Percentiles rank a stretch among this genome's conserved stretches.
Conservation (phyloP, 2,329 filamentous ascomycete genomes). For the Hortaea werneckii region DNA sequence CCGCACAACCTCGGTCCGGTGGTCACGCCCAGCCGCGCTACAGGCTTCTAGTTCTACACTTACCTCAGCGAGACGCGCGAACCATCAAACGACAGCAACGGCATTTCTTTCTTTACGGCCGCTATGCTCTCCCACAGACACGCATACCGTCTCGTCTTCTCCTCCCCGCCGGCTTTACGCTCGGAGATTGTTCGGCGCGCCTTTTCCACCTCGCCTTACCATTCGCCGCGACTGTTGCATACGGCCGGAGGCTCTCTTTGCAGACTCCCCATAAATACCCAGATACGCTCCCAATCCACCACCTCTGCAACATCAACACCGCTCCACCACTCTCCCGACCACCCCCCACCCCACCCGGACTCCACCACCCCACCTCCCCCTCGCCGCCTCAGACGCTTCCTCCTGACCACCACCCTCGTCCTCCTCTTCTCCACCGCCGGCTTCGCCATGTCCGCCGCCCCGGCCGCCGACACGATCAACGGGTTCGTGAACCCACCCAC, state of each 20-base stretch:
- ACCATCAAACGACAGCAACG: too few relatives aligned
- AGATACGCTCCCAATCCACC: too few relatives aligned
- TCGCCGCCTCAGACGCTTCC: conserved; percentile 23
- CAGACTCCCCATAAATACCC: too few relatives aligned
- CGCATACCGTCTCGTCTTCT: background rate
- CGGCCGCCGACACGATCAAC: conserved; percentile 40
- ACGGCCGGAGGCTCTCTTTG: too few relatives aligned
- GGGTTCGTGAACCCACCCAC: conserved; percentile 46
- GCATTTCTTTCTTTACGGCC: background rate
- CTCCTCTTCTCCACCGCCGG: conserved; percentile 42
- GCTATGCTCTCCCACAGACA: background rate
- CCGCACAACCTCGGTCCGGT: background rate
- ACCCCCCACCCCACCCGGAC: background rate
- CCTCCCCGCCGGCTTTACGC: conserved; percentile 4
- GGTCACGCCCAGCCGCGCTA: background rate
- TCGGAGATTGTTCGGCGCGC: conserved; percentile 8
- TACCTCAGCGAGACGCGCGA: too few relatives aligned
- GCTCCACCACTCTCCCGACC: background rate
- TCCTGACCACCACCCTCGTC: conserved; percentile 38
- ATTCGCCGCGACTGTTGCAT: too few relatives aligned
- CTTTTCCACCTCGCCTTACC: background rate
- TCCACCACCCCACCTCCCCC: background rate
- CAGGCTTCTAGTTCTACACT: too few relatives aligned
- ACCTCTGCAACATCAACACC: too few relatives aligned
- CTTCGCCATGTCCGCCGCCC: conserved; percentile 47